Percentiles rank a stretch among this genome's conserved stretches.
Conservation (phyloP, 75 land plant genomes). For the Azolla pinnata region DNA sequence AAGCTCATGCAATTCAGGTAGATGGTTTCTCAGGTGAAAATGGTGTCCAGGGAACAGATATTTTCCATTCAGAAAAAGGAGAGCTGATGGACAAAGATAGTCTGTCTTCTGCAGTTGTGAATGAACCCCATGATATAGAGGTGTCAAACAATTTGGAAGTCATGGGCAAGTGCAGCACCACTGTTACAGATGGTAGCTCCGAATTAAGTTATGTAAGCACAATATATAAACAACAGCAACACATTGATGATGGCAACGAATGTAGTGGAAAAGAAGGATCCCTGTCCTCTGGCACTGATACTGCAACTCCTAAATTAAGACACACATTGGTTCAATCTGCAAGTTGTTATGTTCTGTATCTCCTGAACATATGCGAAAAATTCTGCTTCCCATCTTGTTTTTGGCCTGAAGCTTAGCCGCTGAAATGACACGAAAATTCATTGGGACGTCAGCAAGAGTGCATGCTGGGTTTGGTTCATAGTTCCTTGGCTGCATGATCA, state of each 20-base stretch:
- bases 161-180: background rate
- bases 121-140: background rate
- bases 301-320: background rate
- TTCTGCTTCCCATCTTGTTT: slow-evolving; percentile 1
- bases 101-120: background rate
- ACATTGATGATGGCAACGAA: background rate
- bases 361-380: background rate
- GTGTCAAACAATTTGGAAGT: background rate
- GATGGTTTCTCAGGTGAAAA: too few relatives aligned
- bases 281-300: background rate
- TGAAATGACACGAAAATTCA: too few relatives aligned
- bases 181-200: background rate
- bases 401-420: too few relatives aligned
- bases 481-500: too few relatives aligned
- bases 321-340: background rate
- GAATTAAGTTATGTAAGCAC: background rate
- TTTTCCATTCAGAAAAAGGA: background rate
- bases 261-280: background rate
- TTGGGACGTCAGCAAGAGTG: too few relatives aligned
- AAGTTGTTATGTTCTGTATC: background rate
- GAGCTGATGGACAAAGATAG: background rate
- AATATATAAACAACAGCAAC: background rate
- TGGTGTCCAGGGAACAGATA: background rate
- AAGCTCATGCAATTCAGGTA: too few relatives aligned
- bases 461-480: too few relatives aligned